Conservation (phyloP, 805 yeast genomes). For the Candida anglica region DNA sequence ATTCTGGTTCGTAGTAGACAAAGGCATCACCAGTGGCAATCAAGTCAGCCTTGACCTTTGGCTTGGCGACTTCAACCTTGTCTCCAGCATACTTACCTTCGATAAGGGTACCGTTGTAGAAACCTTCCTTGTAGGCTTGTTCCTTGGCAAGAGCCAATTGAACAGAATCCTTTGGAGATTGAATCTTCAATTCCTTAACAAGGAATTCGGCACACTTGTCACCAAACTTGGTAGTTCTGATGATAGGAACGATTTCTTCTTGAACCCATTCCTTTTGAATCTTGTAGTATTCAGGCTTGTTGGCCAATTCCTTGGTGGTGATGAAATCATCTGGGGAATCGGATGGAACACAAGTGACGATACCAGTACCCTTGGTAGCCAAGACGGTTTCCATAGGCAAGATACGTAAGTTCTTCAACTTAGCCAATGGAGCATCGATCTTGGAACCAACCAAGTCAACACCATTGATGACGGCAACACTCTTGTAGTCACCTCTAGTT, state of each 20-base stretch:
- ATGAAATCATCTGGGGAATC: slow-evolving; percentile 97
- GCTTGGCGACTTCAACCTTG: slow-evolving; percentile 87
- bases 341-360: slow-evolving; percentile 98
- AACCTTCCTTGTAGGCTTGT: slow-evolving; percentile 93
- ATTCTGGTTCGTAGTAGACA: slow-evolving; percentile 92
- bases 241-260: slow-evolving; percentile 67
- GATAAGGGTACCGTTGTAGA: slow-evolving; percentile 80
- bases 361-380: slow-evolving; percentile 97
- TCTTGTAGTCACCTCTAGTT: slow-evolving; percentile 68
- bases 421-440: slow-evolving; percentile 80
- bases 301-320: slow-evolving; percentile 76
- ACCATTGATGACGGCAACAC: slow-evolving; percentile 64
- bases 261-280: slow-evolving; percentile 85
- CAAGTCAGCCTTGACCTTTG: slow-evolving; percentile 78
- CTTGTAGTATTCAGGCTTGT: slow-evolving; percentile 87
- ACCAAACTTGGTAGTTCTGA: slow-evolving; percentile 83
- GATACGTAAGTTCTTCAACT: slow-evolving; percentile 65
- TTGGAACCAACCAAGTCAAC: slow-evolving; percentile 76
- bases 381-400: slow-evolving; percentile 97
- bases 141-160: slow-evolving; percentile 92
- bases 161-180: slow-evolving; percentile 87
- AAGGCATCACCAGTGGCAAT: slow-evolving; percentile 77
- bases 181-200: slow-evolving; percentile 83
- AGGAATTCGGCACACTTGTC: slow-evolving; percentile 80
- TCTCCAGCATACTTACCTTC: slow-evolving; percentile 83